Evolutionary conservation across 106 monocot genomes (phyloP), one percentile per base, ranked within the genome.

Genomic region (Dendrobium catenatum): DNA sequence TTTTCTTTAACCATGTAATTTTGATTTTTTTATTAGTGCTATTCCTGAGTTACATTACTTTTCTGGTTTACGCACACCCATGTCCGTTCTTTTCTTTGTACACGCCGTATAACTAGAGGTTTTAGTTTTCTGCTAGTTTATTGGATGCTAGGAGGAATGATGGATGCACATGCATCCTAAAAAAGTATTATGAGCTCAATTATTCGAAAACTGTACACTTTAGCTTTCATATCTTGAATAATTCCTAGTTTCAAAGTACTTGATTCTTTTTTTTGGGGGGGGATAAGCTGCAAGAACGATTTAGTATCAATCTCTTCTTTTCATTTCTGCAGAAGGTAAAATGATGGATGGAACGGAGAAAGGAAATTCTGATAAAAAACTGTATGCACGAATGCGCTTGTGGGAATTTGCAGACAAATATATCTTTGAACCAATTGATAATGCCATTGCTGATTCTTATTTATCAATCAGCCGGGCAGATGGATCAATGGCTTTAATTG

Each of bases 361-460:
- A 47, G 27, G 47, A 76, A 49, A 49, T 76, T 49, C 47, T 26
- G 64, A 79, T 1, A 86, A 79, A 15, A 97, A 89, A 78, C 86
- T 94, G 42, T 80, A 86, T 61, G 86, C 83, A 19, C 81, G 87
- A 73, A 78, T 97, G 78, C 83, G 97, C 56, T 72, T 94, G 15
- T 97, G 97, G 94, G 92, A 97, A 82, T 94, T 88, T 55, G 78
- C 90, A 29, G 92, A 94, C 58, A 84, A 86, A 46, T 97, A 97
- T 72, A 55, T 97, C 56, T 76, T 97, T 75, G 94, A 97, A 78
- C 90, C 94, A 4, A 75, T 90, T 40, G 92, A 61, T 61, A 61
- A 92, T 85, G 83, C 83, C 26, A 72, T 61, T 56, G 77, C 83
- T 68, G 86, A 94, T 75, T 84, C 85, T 31, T 92, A 76, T 87